Evolutionary conservation across 225 moss, liverwort and hornwort species (phyloP).

Genomic region (Marchantia polymorpha): DNA sequence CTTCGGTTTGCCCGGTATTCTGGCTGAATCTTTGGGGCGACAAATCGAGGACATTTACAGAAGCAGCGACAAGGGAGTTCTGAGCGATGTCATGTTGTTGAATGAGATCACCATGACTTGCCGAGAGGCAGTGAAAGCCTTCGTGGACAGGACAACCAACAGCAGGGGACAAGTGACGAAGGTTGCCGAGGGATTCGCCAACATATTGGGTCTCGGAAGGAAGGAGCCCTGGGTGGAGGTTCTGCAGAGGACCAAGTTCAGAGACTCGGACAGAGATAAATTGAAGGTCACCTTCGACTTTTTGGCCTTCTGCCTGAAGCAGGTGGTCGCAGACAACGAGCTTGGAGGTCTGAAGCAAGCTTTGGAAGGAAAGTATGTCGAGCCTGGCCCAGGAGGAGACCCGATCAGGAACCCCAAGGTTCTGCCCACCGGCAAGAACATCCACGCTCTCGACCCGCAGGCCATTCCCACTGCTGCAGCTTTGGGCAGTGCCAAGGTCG

Average conservation of each 20-base stretch:
- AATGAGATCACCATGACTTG: conserved; percentile 81
- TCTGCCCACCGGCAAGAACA: conserved; percentile 91
- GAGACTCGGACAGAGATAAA: conserved; percentile 60
- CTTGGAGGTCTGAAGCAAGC: conserved; percentile 91
- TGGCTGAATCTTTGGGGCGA: conserved; percentile 80
- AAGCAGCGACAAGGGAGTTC: conserved; percentile 71
- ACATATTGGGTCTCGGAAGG: conserved; percentile 77
- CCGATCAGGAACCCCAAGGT: conserved; percentile 97
- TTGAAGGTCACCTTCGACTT: conserved; percentile 77
- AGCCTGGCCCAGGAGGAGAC: conserved; percentile 97
- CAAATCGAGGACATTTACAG: conserved; percentile 91
- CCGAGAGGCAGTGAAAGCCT: conserved; percentile 65
- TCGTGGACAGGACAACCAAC: conserved; percentile 78
- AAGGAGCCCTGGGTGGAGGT: conserved; percentile 92
- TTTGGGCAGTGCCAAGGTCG: conserved; percentile 83
- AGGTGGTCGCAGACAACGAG: conserved; percentile 94
- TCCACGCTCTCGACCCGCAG: conserved; percentile 94
- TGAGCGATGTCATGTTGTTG: conserved; percentile 71
- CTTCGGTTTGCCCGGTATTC: conserved; percentile 74
- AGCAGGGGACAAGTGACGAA: conserved; percentile 78
- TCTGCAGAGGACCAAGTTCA: conserved; percentile 59
- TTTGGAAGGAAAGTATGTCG: conserved; percentile 86
- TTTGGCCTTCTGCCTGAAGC: conserved; percentile 91
- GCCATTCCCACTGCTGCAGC: conserved; percentile 91
- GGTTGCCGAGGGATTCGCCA: conserved; percentile 61